Conservation (phyloP, 1,284 basidiomycete genomes). For the Porogramme epimiltina region DNA sequence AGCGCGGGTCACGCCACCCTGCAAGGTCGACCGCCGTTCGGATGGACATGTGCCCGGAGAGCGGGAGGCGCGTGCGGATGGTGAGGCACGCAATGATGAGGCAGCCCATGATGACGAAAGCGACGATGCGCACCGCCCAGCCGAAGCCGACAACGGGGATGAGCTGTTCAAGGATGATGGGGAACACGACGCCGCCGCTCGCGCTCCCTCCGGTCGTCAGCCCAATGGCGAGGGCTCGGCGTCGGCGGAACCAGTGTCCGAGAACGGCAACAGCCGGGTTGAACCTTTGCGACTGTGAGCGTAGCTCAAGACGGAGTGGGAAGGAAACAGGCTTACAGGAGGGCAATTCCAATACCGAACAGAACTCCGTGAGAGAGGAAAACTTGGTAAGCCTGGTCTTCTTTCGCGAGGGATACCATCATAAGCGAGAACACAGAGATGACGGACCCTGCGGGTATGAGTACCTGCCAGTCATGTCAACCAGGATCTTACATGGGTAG, state of each 20-base stretch:
- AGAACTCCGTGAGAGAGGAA: constrained; percentile 39
- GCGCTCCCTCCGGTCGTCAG: constrained; percentile 39
- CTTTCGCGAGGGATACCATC: constrained; percentile 36
- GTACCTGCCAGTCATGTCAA: constrained; percentile 17
- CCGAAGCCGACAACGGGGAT: constrained; percentile 57
- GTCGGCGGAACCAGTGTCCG: constrained; percentile 34
- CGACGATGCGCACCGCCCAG: constrained; percentile 52
- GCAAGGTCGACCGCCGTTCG: constrained; percentile 30
- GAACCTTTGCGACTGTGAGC: background rate
- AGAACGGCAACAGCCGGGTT: constrained; percentile 12
- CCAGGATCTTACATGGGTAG: background rate
- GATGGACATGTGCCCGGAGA: constrained; percentile 21
- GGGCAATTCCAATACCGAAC: constrained; percentile 34
- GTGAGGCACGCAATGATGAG: constrained; percentile 32
- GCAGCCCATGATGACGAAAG: constrained; percentile 33
- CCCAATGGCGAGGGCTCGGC: constrained; percentile 56
- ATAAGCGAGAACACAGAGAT: constrained; percentile 36
- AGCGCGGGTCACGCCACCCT: constrained; percentile 34
- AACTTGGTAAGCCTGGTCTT: constrained; percentile 36
- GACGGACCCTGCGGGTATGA: constrained; percentile 35
- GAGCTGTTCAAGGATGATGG: constrained; percentile 60
- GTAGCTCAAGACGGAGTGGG: background rate
- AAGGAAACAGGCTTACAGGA: constrained; percentile 28
- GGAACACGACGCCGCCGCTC: constrained; percentile 64
- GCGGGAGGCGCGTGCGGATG: constrained; percentile 31